A percentile compares a stretch with the other conserved stretches of the same genome.
phyloP scores from a whole-genome alignment of 106 monocot genomes.

The Allium fistulosum region DNA sequence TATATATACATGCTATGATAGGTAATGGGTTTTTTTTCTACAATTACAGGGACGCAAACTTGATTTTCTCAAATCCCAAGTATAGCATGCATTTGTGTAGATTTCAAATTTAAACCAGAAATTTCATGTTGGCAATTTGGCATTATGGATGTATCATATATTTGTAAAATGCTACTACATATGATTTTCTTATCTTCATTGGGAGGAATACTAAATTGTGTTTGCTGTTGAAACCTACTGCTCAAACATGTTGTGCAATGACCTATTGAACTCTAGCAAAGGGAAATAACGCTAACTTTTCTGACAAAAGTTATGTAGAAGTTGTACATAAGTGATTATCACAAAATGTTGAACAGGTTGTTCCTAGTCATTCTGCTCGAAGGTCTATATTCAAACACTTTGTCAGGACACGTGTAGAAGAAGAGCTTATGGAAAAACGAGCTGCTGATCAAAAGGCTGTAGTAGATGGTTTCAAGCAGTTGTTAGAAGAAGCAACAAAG shows the following conservation, averaged over 20 bases:
- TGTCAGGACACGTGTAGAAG: conserved; percentile 91
- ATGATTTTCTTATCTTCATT: neutral
- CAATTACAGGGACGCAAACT: no score
- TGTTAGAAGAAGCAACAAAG: conserved; percentile 88
- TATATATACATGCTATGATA: no score
- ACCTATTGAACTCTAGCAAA: no score
- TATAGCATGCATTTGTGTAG: no score
- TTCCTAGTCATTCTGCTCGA: conserved; percentile 73
- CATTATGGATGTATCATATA: no score
- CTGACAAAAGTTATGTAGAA: no score
- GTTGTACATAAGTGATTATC: neutral
- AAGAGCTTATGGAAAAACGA: conserved; percentile 88
- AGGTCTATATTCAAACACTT: conserved; percentile 83
- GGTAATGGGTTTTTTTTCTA: no score
- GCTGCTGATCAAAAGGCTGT: conserved; percentile 96
- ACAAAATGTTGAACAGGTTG: conserved; percentile 39
- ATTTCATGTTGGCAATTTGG: no score
- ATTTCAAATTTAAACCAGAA: no score
- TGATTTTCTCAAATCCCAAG: no score
- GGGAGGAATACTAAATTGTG: neutral
- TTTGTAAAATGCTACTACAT: no score
- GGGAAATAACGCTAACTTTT: no score
- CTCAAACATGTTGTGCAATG: neutral
- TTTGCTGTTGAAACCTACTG: neutral
- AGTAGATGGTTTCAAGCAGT: conserved; percentile 60